These are phyloP conservation scores for Wickerhamomyces xylosicus DNA, from an alignment of 805 yeast species.

Conservation along the genomic window DNA sequence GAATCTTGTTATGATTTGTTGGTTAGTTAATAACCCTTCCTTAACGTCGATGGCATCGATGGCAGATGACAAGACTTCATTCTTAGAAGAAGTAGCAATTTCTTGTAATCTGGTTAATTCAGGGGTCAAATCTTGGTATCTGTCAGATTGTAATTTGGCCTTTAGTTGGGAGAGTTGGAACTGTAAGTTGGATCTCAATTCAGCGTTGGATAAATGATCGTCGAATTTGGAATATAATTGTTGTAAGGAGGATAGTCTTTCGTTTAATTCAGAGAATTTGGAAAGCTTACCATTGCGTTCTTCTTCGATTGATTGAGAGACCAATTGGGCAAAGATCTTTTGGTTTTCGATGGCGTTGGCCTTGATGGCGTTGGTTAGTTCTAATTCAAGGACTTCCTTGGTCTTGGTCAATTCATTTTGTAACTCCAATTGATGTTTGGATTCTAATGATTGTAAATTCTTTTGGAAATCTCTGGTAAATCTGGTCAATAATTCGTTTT, in stretches of 20 bases:
- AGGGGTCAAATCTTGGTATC: slow-evolving; percentile 23
- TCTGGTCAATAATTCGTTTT: slow-evolving; percentile 46
- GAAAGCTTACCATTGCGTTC: slow-evolving; percentile 78
- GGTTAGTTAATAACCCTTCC: slow-evolving; percentile 43
- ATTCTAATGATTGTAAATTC: slow-evolving; percentile 52
- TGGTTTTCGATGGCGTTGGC: slow-evolving; percentile 61
- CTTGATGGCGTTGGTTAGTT: slow-evolving; percentile 65
- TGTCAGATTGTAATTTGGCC: slow-evolving; percentile 27
- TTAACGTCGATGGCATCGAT: slow-evolving; percentile 35
- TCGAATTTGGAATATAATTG: slow-evolving; percentile 35
- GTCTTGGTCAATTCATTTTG: slow-evolving; percentile 58
- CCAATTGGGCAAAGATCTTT: slow-evolving; percentile 48
- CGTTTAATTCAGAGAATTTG: slow-evolving; percentile 49
- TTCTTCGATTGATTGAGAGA: slow-evolving; percentile 48
- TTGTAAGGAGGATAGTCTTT: slow-evolving; percentile 45
- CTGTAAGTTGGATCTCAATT: slow-evolving; percentile 30
- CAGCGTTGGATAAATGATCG: slow-evolving; percentile 26
- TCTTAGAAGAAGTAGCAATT: slow-evolving; percentile 29
- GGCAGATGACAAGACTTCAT: slow-evolving; percentile 40
- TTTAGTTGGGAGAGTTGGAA: slow-evolving; percentile 33
- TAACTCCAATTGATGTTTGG: slow-evolving; percentile 48
- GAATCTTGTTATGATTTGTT: slow-evolving; percentile 25
- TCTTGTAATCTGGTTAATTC: slow-evolving; percentile 15
- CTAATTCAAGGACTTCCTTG: slow-evolving; percentile 50
- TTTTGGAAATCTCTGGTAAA: slow-evolving; percentile 50